These are phyloP conservation scores for Gracilariopsis chorda DNA, from an alignment of 23 red algal species.

Conservation along the genomic window DNA sequence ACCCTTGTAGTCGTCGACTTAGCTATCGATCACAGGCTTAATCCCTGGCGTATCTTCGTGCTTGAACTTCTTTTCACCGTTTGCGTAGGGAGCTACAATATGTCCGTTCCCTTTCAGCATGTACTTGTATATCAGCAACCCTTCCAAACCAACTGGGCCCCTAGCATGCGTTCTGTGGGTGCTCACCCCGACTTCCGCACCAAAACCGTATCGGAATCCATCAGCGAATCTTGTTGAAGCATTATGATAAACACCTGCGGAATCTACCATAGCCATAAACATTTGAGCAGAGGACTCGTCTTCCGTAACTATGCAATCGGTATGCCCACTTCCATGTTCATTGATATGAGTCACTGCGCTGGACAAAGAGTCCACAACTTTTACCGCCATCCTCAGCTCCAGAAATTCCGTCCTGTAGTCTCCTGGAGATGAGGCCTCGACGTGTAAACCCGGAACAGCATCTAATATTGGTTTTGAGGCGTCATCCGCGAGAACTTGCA, in stretches of 20 bases:
- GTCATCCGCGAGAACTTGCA: conserved; percentile 74
- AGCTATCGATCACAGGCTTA: neutral
- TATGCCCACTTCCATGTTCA: conserved; percentile 92
- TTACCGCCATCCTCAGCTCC: conserved; percentile 79
- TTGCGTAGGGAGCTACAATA: conserved; percentile 68
- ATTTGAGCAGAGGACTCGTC: conserved; percentile 53
- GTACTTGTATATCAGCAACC: conserved; percentile 98
- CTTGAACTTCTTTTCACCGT: conserved; percentile 70
- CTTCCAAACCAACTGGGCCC: conserved; percentile 93
- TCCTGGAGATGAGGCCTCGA: conserved; percentile 21
- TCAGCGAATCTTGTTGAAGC: conserved; percentile 96
- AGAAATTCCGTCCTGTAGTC: conserved; percentile 97
- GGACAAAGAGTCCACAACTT: conserved; percentile 67
- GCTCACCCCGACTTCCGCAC: conserved; percentile 95
- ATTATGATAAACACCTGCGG: conserved; percentile 96
- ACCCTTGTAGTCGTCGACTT: too few species aligned
- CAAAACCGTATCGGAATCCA: conserved; percentile 98
- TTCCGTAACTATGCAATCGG: conserved; percentile 91
- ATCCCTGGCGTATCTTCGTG: conserved; percentile 67
- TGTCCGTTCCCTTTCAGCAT: conserved; percentile 89
- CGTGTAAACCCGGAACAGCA: conserved; percentile 3
- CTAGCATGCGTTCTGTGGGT: conserved; percentile 93
- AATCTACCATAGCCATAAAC: conserved; percentile 87
- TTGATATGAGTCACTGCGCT: conserved; percentile 93
- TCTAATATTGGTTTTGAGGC: conserved; percentile 27